Evolutionary conservation across 2,329 filamentous ascomycete species (phyloP), one percentile per base, ranked within the genome.

Genomic region (Ascosphaera aggregata): DNA sequence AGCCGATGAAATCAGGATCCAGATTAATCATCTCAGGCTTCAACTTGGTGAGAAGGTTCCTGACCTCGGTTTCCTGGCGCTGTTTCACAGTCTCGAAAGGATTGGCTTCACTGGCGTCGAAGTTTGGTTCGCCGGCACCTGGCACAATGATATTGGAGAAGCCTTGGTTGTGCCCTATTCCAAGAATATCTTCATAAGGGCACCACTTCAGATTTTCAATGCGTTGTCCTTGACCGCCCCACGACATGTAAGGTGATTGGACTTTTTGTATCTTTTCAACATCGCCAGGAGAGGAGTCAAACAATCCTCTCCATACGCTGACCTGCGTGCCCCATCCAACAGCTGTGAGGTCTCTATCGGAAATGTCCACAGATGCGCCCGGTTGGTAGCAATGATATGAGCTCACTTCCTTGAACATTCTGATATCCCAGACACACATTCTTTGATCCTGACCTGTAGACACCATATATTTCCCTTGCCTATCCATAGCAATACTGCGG

Each of bases 1-100:
- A 81, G 40, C 89, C 89, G 49, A 98, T 73, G 53, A 84, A 91
- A 57, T 89, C 79, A 47, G 89, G 86, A 53, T 98, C 77, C 17
- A 98, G 65, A 1, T 82, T 80, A 45, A 98, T 98, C 82, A 95
- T 98, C 53, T 93, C 86, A 2, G 89, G 86, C 51, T 85, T 74
- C 37, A 98, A 66, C 63, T 98, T 98, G 66, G 91, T 92, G 49
- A 98, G 71, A 45, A 98, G 66, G 9, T 71, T 66, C 63, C 80
- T 82, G 55, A 98, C 84, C 58, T 98, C 89, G 38, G 70, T 69
- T 59, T 98, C 89, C 57, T 91, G 85, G 50, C 89, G 73, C 61
- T 95, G 85, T 61, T 89, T 91, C 51, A 66, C 69, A 39, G 78
- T 93, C 61, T 95, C 89, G 67, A 86, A 95, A 24, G 89, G 89